Percentiles rank a stretch among this genome's conserved stretches.
Conservation (phyloP, 352 stramenopile species). For the Phytophthora litchii region DNA sequence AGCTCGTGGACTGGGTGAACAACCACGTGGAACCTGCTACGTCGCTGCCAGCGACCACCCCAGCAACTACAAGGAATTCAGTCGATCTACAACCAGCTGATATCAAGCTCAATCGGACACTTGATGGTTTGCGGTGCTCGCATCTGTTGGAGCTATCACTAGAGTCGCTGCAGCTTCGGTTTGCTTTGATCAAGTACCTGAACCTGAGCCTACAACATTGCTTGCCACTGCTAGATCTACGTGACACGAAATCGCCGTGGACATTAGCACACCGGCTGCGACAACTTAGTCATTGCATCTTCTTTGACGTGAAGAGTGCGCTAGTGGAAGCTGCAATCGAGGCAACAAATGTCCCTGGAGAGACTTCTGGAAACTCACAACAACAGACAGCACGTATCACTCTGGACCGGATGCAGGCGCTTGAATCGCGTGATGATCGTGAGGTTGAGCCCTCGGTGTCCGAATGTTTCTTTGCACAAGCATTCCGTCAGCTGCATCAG, state of each 20-base stretch:
- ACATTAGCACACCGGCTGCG: slow-evolving; percentile 76
- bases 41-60: slow-evolving; percentile 24
- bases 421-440: slow-evolving; percentile 88
- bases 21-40: slow-evolving; percentile 61
- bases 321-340: slow-evolving; percentile 86
- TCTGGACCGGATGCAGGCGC: slow-evolving; percentile 81
- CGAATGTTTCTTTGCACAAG: slow-evolving; percentile 94
- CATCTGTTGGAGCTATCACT: slow-evolving; percentile 60
- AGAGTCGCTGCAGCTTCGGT: slow-evolving; percentile 73
- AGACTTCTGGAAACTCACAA: slow-evolving; percentile 53
- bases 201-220: slow-evolving; percentile 75
- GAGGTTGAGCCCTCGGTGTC: slow-evolving; percentile 88
- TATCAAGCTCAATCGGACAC: slow-evolving; percentile 68
- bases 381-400: slow-evolving; percentile 85
- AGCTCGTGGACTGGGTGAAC: slow-evolving; percentile 90
- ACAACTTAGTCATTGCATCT: slow-evolving; percentile 83
- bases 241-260: slow-evolving; percentile 72
- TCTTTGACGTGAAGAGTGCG: slow-evolving; percentile 85
- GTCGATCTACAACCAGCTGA: slow-evolving; percentile 75
- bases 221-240: slow-evolving; percentile 77
- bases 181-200: slow-evolving; percentile 83
- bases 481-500: slow-evolving; percentile 89
- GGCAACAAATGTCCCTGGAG: slow-evolving; percentile 60
- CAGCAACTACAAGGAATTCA: slow-evolving; percentile 39
- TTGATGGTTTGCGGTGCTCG: slow-evolving; percentile 79